Conservation (phyloP, 2,329 filamentous ascomycete species). For the Volutella citrinella region DNA sequence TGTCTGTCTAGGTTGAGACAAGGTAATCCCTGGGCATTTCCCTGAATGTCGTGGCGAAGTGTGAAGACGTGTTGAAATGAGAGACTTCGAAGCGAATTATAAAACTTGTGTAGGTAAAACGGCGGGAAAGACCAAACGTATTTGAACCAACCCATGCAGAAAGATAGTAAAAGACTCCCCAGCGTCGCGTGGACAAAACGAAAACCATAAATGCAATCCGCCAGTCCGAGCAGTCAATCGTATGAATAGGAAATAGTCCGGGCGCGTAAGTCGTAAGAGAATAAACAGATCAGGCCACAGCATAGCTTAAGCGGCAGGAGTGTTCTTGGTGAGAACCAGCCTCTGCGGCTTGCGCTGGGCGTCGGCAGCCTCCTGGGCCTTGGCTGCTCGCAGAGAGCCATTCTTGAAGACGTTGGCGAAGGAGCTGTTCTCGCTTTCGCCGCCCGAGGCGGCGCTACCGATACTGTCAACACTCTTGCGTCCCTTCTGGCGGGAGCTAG, state of each 20-base stretch:
- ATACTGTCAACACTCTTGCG: constrained; percentile 63
- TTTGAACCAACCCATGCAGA: constrained; percentile 21
- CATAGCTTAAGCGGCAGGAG: constrained; percentile 21
- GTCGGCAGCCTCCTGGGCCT: constrained; percentile 51
- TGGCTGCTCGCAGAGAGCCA: constrained; percentile 47
- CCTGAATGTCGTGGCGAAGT: constrained; percentile 28
- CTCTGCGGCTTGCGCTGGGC: constrained; percentile 78
- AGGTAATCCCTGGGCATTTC: constrained; percentile 22
- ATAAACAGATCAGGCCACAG: constrained; percentile 15
- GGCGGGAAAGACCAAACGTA: constrained; percentile 16
- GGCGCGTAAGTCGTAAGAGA: constrained; percentile 37
- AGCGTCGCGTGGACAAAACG: constrained; percentile 22
- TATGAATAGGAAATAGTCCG: constrained; percentile 33
- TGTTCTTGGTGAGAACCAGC: constrained; percentile 73
- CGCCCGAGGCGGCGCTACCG: constrained; percentile 50
- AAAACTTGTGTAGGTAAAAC: constrained; percentile 28
- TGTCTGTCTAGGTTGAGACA: constrained; percentile 27
- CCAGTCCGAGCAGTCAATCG: constrained; percentile 33
- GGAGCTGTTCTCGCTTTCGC: constrained; percentile 54
- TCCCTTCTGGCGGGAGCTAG: constrained; percentile 65
- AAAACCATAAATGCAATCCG: constrained; percentile 31
- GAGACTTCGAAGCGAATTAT: constrained; percentile 40
- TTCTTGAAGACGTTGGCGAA: constrained; percentile 67
- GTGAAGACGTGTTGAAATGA: constrained; percentile 34
- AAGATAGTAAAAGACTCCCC: constrained; percentile 23